Percentiles rank a stretch among this genome's conserved stretches.
Evolutionary conservation across 2,329 filamentous ascomycete genomes (phyloP).

Genomic region (Fusarium foetens): DNA sequence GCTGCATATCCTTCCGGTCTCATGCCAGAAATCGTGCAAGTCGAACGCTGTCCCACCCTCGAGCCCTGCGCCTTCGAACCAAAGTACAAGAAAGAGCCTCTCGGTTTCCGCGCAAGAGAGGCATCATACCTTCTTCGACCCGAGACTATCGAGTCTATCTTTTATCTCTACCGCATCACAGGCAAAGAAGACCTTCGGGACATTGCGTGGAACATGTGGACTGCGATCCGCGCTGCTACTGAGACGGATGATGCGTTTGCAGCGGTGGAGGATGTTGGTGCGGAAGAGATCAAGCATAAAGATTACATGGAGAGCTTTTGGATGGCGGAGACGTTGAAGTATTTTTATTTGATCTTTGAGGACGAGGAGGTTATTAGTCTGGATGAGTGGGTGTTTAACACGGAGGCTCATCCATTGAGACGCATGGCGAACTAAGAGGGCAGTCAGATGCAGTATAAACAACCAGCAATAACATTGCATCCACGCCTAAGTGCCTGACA

Average conservation of each 20-base stretch:
- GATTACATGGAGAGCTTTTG: slow-evolving; percentile 79
- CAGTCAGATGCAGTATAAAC: too few species aligned
- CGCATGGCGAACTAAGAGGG: too few species aligned
- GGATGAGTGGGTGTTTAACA: slow-evolving; percentile 74
- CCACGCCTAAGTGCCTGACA: too few species aligned
- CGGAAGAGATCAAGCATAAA: slow-evolving; percentile 54
- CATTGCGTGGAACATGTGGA: slow-evolving; percentile 80
- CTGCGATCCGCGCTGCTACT: slow-evolving; percentile 68
- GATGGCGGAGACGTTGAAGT: slow-evolving; percentile 79
- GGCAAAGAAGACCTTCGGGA: slow-evolving; percentile 73
- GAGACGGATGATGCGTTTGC: slow-evolving; percentile 70
- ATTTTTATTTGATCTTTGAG: slow-evolving; percentile 78
- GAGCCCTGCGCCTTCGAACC: slow-evolving; percentile 40
- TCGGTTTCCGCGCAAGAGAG: slow-evolving; percentile 35
- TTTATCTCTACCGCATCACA: slow-evolving; percentile 79
- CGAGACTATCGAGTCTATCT: slow-evolving; percentile 82
- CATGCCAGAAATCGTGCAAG: slow-evolving; percentile 68
- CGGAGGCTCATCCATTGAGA: slow-evolving; percentile 60
- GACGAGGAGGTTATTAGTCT: slow-evolving; percentile 70
- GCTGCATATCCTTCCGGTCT: slow-evolving; percentile 68
- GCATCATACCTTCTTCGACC: slow-evolving; percentile 34
- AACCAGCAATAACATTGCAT: too few species aligned
- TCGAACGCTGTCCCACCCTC: slow-evolving; percentile 53
- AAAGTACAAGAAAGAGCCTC: slow-evolving; percentile 6
- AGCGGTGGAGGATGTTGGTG: slow-evolving; percentile 72